Conservation (phyloP, 495 filamentous ascomycete genomes). For the Podospora sp. region DNA sequence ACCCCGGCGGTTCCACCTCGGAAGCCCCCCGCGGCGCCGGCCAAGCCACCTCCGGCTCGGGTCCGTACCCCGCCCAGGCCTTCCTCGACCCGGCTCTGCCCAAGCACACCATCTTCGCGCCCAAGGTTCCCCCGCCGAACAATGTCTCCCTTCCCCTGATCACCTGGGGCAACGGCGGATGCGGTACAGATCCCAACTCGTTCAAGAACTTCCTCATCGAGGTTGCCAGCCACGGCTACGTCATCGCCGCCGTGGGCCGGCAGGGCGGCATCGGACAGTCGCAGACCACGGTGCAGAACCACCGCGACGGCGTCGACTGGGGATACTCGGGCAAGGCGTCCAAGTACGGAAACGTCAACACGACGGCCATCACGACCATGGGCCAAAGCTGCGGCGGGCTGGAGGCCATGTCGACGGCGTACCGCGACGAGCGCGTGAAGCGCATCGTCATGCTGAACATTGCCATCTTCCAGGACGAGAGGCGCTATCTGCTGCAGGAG, state of each 20-base stretch:
- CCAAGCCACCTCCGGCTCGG: slow-evolving; percentile 25
- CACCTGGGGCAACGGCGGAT: slow-evolving; percentile 40
- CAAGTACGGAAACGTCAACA: slow-evolving; percentile 35
- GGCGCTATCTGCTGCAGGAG: slow-evolving; percentile 24
- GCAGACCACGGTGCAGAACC: slow-evolving; percentile 24
- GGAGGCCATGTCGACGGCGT: slow-evolving; percentile 33
- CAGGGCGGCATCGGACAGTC: slow-evolving; percentile 25
- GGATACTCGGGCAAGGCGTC: slow-evolving; percentile 33
- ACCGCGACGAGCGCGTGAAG: slow-evolving; percentile 29
- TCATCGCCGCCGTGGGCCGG: slow-evolving; percentile 32
- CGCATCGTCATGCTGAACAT: slow-evolving; percentile 36
- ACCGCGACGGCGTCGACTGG: slow-evolving; percentile 32
- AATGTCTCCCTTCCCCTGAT: slow-evolving; percentile 30
- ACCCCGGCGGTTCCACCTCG: slow-evolving; percentile 23
- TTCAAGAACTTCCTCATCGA: slow-evolving; percentile 28
- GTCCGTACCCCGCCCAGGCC: slow-evolving; percentile 28
- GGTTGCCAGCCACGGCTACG: slow-evolving; percentile 35
- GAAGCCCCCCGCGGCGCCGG: slow-evolving; percentile 25
- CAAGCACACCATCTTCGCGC: slow-evolving; percentile 36
- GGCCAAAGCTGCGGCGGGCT: slow-evolving; percentile 37
- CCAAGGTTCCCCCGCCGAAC: slow-evolving; percentile 25
- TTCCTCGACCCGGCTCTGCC: slow-evolving; percentile 27
- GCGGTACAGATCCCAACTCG: slow-evolving; percentile 27
- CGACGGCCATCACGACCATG: slow-evolving; percentile 28
- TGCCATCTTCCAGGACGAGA: slow-evolving; percentile 30